These are phyloP conservation scores for Dothidotthia symphoricarpi DNA, from an alignment of 2,329 filamentous ascomycete genomes.

Conservation along the genomic window DNA sequence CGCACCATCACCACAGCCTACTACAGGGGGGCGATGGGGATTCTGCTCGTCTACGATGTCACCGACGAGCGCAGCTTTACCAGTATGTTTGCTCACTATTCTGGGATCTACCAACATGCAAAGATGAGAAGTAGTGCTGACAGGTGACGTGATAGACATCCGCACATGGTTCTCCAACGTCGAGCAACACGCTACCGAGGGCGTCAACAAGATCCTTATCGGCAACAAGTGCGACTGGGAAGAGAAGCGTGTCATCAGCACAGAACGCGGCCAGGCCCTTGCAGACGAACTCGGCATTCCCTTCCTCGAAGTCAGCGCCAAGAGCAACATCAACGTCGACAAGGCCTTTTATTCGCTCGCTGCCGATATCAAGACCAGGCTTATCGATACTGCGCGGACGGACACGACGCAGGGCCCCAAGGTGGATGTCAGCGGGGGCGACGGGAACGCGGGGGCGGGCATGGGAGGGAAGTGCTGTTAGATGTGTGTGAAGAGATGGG, in stretches of 20 bases:
- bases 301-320: conserved; percentile 97
- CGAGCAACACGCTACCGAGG: conserved; percentile 95
- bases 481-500: too few relatives aligned
- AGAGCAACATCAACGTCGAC: conserved; percentile 99
- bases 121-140: conserved; percentile 13
- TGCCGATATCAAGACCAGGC: conserved; percentile 95
- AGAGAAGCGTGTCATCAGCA: conserved; percentile 93
- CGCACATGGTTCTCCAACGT: conserved; percentile 99
- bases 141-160: conserved; percentile 65
- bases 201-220: conserved; percentile 99
- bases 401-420: conserved; percentile 48
- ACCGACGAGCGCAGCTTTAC: conserved; percentile 95
- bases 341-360: conserved; percentile 97
- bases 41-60: conserved; percentile 95
- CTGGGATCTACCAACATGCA: too few relatives aligned
- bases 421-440: conserved; percentile 36
- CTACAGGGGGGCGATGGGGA: conserved; percentile 97
- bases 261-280: conserved; percentile 86
- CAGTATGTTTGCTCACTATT: conserved; percentile 59
- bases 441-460: conserved; percentile 23
- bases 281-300: conserved; percentile 96
- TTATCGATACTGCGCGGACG: conserved; percentile 85
- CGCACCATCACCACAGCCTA: conserved; percentile 98
- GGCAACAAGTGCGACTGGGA: conserved; percentile 99
- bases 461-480: conserved; percentile 44